These are phyloP conservation scores for Penicillium sp. DNA, from an alignment of 2,329 filamentous ascomycete genomes.

Conservation along the genomic window DNA sequence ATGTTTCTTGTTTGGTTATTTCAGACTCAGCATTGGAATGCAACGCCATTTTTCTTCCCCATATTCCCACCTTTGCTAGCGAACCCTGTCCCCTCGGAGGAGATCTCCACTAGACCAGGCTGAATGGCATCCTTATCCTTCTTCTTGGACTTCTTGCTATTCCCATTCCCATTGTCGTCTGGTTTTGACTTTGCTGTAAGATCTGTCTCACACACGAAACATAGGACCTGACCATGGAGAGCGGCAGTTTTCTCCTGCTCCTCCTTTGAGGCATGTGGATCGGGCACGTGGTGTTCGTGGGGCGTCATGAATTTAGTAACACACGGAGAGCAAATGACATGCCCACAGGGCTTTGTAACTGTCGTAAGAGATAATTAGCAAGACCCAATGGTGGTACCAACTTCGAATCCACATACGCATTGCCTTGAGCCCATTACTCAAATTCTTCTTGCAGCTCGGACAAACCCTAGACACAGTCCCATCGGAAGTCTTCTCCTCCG, in stretches of 20 bases:
- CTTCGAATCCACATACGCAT: conserved; percentile 49
- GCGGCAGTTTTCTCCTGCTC: conserved; percentile 38
- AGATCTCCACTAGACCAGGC: conserved; percentile 74
- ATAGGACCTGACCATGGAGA: conserved; percentile 54
- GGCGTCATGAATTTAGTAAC: conserved; percentile 77
- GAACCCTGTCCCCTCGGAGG: conserved; percentile 87
- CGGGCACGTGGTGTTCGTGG: conserved; percentile 42
- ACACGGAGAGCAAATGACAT: conserved; percentile 84
- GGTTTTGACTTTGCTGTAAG: conserved; percentile 52
- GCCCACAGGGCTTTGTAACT: conserved; percentile 83
- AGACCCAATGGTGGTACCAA: neutral
- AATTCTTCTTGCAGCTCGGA: conserved; percentile 77
- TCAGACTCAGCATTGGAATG: conserved; percentile 69
- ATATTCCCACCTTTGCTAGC: conserved; percentile 80
- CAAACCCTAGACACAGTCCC: conserved; percentile 58
- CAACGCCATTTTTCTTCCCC: conserved; percentile 74
- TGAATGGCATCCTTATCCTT: conserved; percentile 56
- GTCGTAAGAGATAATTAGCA: conserved; percentile 5
- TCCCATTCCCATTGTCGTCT: conserved; percentile 8
- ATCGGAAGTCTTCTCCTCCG: conserved; percentile 62
- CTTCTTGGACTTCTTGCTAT: conserved; percentile 35
- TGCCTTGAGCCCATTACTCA: conserved; percentile 79
- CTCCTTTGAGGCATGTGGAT: conserved; percentile 61
- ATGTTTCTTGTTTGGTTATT: neutral
- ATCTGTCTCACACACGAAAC: conserved; percentile 84